These are phyloP conservation scores for Sordaria brevicollis DNA, from an alignment of 495 filamentous ascomycete species.

Conservation along the genomic window DNA sequence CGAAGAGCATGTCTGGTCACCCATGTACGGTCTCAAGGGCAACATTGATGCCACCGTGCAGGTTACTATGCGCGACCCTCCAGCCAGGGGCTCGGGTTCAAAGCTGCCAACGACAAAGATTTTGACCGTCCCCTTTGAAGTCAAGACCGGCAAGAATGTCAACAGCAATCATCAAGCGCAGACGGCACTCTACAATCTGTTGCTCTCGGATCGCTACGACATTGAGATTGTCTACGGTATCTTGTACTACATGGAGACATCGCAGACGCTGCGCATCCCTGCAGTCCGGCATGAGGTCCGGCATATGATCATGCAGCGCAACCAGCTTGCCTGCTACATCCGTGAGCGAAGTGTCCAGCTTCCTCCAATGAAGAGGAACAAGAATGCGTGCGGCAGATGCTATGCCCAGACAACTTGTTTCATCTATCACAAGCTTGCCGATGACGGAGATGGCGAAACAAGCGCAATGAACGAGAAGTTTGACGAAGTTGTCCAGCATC, in stretches of 20 bases:
- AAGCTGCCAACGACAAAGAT: slow-evolving; percentile 30
- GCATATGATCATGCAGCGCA: slow-evolving; percentile 95
- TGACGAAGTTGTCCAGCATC: slow-evolving; percentile 59
- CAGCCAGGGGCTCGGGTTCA: slow-evolving; percentile 28
- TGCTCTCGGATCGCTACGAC: slow-evolving; percentile 92
- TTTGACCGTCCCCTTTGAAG: slow-evolving; percentile 81
- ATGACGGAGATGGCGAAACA: slow-evolving; percentile 71
- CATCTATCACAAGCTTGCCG: slow-evolving; percentile 85
- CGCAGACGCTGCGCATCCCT: slow-evolving; percentile 73
- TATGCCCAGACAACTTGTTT: slow-evolving; percentile 86
- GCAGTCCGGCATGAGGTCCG: slow-evolving; percentile 75
- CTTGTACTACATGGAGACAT: slow-evolving; percentile 87
- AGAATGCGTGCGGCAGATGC: slow-evolving; percentile 67
- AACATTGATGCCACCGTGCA: slow-evolving; percentile 98
- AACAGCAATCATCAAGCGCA: slow-evolving; percentile 78
- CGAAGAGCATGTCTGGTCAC: slow-evolving; percentile 96
- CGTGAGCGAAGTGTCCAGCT: slow-evolving; percentile 65
- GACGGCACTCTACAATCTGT: slow-evolving; percentile 85
- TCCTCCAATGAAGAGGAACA: slow-evolving; percentile 74
- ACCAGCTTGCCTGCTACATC: slow-evolving; percentile 73
- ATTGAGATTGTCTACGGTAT: slow-evolving; percentile 80
- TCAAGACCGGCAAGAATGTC: slow-evolving; percentile 84
- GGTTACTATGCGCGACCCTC: slow-evolving; percentile 59
- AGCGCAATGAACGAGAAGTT: slow-evolving; percentile 69
- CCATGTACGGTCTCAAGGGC: slow-evolving; percentile 92